phyloP scores from a whole-genome alignment of 1,284 basidiomycete genomes.

The Farysia itapuensis region DNA sequence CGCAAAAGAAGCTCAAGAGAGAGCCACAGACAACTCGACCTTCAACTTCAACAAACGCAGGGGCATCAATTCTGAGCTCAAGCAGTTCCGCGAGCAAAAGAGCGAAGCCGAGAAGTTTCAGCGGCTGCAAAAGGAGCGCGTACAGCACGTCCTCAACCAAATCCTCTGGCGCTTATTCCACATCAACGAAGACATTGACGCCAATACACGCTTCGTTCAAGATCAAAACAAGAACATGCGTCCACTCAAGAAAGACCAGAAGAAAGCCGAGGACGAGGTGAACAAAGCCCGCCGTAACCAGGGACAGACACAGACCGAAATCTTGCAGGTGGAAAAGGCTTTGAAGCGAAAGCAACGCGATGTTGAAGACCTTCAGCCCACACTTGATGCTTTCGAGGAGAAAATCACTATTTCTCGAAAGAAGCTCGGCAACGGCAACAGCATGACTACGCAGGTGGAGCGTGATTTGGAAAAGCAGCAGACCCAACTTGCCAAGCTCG shows the following conservation, averaged over 20 bases:
- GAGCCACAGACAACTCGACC: constrained; percentile 88
- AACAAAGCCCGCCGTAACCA: constrained; percentile 43
- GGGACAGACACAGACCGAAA: constrained; percentile 39
- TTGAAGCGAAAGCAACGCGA: constrained; percentile 36
- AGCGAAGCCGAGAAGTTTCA: constrained; percentile 88
- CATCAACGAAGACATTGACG: constrained; percentile 67
- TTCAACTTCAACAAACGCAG: constrained; percentile 90
- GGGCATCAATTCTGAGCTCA: constrained; percentile 90
- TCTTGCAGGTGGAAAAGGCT: constrained; percentile 34
- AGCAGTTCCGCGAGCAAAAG: constrained; percentile 96
- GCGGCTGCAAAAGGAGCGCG: constrained; percentile 72
- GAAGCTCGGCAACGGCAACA: constrained; percentile 73
- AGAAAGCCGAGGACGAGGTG: constrained; percentile 78
- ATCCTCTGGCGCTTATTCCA: constrained; percentile 88
- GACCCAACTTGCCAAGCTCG: constrained; percentile 67
- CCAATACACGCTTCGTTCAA: constrained; percentile 45
- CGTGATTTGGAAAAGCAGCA: constrained; percentile 72
- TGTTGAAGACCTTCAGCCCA: constrained; percentile 39
- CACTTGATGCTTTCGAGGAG: constrained; percentile 68
- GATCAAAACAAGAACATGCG: constrained; percentile 66
- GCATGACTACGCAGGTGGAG: constrained; percentile 69
- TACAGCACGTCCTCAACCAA: constrained; percentile 77
- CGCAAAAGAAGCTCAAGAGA: constrained; percentile 81
- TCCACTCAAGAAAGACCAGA: constrained; percentile 76
- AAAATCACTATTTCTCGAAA: constrained; percentile 82